phyloP scores from a whole-genome alignment of 23 red algal species.

The Agarophyton chilense region DNA sequence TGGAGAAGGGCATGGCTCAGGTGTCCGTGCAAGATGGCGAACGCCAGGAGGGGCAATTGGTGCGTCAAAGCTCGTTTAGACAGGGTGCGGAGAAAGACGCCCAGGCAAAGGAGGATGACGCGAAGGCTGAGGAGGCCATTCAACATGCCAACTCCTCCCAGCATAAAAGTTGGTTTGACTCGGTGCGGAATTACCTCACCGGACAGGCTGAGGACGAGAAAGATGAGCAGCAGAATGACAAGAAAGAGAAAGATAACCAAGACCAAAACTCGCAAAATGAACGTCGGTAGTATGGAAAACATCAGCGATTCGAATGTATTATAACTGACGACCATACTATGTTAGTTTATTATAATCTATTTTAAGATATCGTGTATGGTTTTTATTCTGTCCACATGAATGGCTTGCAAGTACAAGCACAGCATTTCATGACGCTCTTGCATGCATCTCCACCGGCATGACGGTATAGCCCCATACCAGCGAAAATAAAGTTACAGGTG shows the following conservation, averaged over 20 bases:
- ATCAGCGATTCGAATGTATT: too few relatives aligned
- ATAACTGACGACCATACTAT: too few relatives aligned
- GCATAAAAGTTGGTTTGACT: constrained; percentile 72
- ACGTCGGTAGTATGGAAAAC: neutral
- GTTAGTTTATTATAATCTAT: too few relatives aligned
- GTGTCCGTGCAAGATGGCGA: neutral
- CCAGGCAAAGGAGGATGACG: neutral
- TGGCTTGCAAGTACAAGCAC: too few relatives aligned
- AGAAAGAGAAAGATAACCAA: constrained; percentile 6
- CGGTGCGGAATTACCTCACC: constrained; percentile 36
- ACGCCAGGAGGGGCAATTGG: constrained; percentile 13
- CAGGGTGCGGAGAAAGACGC: constrained; percentile 35
- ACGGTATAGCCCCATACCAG: too few relatives aligned
- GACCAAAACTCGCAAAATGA: constrained; percentile 15
- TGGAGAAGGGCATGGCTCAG: neutral
- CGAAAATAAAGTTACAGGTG: too few relatives aligned
- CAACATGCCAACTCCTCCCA: constrained; percentile 9
- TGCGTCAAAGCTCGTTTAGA: constrained; percentile 52
- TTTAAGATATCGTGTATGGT: too few relatives aligned
- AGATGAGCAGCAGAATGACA: constrained; percentile 10
- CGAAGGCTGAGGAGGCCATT: constrained; percentile 55
- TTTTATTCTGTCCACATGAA: too few relatives aligned
- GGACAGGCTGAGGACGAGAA: constrained; percentile 50
- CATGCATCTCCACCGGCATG: too few relatives aligned
- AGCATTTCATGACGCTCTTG: too few relatives aligned